A percentile compares a stretch with the other conserved stretches of the same genome.
Conservation (phyloP, 2,329 filamentous ascomycete species). For the Ascochyta fabae region DNA sequence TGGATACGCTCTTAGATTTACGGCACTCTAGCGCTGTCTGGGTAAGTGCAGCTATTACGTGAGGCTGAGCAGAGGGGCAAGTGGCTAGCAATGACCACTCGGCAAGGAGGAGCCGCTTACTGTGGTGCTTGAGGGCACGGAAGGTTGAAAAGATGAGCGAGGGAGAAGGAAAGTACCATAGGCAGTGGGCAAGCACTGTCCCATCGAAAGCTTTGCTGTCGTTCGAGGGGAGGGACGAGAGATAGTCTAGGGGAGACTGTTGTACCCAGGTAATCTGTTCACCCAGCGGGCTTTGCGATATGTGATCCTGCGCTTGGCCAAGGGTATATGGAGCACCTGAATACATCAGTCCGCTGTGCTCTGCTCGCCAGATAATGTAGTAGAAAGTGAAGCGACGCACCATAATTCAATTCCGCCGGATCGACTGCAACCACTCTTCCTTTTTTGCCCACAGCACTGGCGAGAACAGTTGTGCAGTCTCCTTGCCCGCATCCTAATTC, state of each 20-base stretch:
- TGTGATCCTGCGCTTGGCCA: conserved; percentile 56
- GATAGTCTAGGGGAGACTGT: conserved; percentile 41
- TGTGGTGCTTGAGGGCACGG: conserved; percentile 42
- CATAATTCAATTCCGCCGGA: conserved; percentile 59
- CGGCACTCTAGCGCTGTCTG: conserved; percentile 54
- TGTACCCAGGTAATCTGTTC: conserved; percentile 54
- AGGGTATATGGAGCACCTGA: conserved; percentile 54
- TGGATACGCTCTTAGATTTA: conserved; percentile 49
- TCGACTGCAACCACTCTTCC: conserved; percentile 59
- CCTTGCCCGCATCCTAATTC: conserved; percentile 68
- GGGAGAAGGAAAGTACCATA: conserved; percentile 61
- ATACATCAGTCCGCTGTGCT: conserved; percentile 1
- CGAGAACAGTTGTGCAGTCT: conserved; percentile 62
- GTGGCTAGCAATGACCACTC: conserved; percentile 57
- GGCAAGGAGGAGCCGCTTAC: conserved; percentile 51
- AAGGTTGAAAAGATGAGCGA: conserved; percentile 49
- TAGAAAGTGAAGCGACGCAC: conserved; percentile 24
- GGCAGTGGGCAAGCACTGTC: conserved; percentile 58
- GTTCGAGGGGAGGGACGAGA: conserved; percentile 17
- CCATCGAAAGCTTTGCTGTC: conserved; percentile 50
- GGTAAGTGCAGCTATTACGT: conserved; percentile 60
- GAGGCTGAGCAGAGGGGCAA: conserved; percentile 51
- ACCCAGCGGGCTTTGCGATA: conserved; percentile 52
- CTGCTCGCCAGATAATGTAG: not conserved
- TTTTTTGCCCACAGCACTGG: conserved; percentile 53